Evolutionary conservation across 2,329 filamentous ascomycete genomes (phyloP), one percentile per base, ranked within the genome.

Genomic region (Chrysosporium queenslandicum): DNA sequence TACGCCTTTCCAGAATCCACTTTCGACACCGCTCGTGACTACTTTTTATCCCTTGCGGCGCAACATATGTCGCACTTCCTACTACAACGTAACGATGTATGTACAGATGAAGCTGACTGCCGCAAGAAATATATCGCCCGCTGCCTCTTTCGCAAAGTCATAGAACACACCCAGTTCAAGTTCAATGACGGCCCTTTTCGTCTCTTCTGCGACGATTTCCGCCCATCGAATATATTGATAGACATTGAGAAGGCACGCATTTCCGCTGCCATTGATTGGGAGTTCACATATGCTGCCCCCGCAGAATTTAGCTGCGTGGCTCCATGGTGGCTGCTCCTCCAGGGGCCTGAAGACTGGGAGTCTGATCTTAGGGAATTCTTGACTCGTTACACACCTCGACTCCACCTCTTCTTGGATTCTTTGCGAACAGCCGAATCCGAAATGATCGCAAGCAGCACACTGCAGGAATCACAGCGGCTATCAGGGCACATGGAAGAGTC

Each of bases 61-160:
- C 11, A 54, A 4, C 53, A 55, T 29, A 11, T 57, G 1, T 11
- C 14, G 7, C 66, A 69, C 12, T 61, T 74, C 1, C 12, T 63
- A n/a, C 71, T 70, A 48, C 70, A 75, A 56, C 68, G 65, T 49
- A 73, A 74, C 53, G 65, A 72, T 34, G 57, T 66, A 0, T 58
- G 72, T 1, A 43, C 50, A 0, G 61, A 64, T 1, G 69, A 65
- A 29, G 67, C 70, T 8, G 72, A 75, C 51, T 69, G 65, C 43
- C 60, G 67, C 3, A 68, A 67, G 27, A 74, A 75, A 53, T 74
- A 72, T 45, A 64, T 73, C 3, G 66, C 69, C 1, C 71, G 70
- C 3, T 66, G 70, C 25, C 55, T 74, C 0, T 74, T 74, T 52
- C 69, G 67, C 3, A 65, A 58, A 40, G 50, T 71, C 3, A n/a